A percentile compares a stretch with the other conserved stretches of the same genome.
Evolutionary conservation across 2,329 filamentous ascomycete genomes (phyloP).

Genomic region (Acrodontium crateriforme): DNA sequence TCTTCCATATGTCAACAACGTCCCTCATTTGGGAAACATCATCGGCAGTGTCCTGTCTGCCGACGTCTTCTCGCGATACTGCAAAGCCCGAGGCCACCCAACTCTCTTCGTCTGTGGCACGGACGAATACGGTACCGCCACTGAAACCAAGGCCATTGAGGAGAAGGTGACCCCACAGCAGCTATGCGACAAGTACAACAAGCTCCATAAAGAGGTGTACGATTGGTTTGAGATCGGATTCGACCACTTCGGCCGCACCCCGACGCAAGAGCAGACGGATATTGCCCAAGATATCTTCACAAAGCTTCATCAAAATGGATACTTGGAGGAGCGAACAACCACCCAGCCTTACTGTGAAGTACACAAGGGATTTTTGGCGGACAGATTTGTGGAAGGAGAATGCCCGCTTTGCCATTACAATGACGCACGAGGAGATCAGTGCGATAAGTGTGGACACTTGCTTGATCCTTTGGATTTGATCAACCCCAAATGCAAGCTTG

Average conservation of each 20-base stretch:
- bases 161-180: constrained; percentile 69
- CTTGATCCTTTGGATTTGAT: constrained; percentile 46
- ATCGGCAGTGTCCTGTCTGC: constrained; percentile 75
- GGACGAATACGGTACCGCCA: constrained; percentile 92
- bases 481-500: constrained; percentile 83
- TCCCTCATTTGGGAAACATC: constrained; percentile 70
- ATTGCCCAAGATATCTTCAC: constrained; percentile 88
- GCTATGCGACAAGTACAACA: constrained; percentile 86
- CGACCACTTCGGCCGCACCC: constrained; percentile 88
- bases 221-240: constrained; percentile 94
- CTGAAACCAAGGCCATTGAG: constrained; percentile 88
- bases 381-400: constrained; percentile 70
- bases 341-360: constrained; percentile 78
- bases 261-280: constrained; percentile 74
- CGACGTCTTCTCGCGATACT: constrained; percentile 63
- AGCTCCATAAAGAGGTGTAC: constrained; percentile 80
- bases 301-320: constrained; percentile 78
- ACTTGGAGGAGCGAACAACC: constrained; percentile 72
- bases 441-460: constrained; percentile 36
- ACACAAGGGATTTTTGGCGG: constrained; percentile 54
- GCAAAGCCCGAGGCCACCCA: constrained; percentile 62
- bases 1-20: constrained; percentile 67
- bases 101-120: constrained; percentile 79
- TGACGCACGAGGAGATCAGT: constrained; percentile 40
- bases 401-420: constrained; percentile 54